These are phyloP conservation scores for Fusarium oligoseptatum DNA, from an alignment of 2,329 filamentous ascomycete species.

Conservation along the genomic window DNA sequence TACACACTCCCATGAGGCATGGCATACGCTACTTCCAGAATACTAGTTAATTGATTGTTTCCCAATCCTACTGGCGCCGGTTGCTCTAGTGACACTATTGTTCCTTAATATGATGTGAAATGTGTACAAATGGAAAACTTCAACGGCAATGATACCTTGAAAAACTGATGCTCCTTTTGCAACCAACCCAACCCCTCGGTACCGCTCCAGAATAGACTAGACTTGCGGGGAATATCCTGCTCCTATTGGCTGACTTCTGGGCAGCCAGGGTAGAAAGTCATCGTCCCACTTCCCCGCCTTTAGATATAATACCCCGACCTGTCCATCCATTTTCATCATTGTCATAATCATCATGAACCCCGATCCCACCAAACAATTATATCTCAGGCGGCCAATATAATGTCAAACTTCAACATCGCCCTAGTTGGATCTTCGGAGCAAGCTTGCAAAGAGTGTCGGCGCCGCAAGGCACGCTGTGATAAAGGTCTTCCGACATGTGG, in stretches of 20 bases:
- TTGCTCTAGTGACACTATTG: neutral
- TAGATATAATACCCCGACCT: neutral
- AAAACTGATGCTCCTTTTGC: neutral
- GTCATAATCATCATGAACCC: neutral
- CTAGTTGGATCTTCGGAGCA: slow-evolving; percentile 49
- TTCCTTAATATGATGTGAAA: neutral
- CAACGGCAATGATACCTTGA: neutral
- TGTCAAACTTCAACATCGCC: slow-evolving; percentile 16
- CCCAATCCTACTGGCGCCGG: neutral
- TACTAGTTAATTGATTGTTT: neutral
- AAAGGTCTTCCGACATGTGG: slow-evolving; percentile 54
- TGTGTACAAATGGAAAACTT: neutral
- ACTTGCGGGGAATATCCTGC: neutral
- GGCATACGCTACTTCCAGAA: neutral
- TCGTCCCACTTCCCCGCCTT: slow-evolving; percentile 3
- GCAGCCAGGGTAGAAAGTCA: neutral
- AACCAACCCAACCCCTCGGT: neutral
- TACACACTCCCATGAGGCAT: neutral
- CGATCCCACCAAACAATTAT: neutral
- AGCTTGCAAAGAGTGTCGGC: slow-evolving; percentile 57
- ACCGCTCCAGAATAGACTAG: neutral
- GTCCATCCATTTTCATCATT: neutral
- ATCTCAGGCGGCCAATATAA: neutral
- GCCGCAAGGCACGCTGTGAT: slow-evolving; percentile 57
- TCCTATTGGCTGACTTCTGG: neutral